Evolutionary conservation across 108 stramenopile species (phyloP).

Genomic region (Nitzschia sp.): DNA sequence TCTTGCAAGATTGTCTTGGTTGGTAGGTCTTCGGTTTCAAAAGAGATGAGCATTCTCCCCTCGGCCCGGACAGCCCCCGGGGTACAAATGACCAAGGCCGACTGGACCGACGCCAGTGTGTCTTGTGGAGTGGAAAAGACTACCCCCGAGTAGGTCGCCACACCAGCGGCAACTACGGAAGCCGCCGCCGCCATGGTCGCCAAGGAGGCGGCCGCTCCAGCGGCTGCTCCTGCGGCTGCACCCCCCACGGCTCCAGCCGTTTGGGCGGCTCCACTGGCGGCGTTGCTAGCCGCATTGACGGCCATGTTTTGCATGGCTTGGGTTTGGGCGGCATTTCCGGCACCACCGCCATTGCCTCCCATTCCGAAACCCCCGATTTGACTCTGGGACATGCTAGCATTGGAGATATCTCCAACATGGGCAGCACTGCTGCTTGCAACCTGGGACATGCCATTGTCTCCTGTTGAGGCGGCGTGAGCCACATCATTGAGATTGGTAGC

Average conservation of each 20-base stretch:
- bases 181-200: neutral
- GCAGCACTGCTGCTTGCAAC: too few relatives aligned
- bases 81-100: neutral
- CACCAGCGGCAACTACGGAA: neutral
- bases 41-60: constrained; percentile 3
- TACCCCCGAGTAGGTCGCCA: neutral
- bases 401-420: neutral
- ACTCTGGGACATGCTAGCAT: neutral
- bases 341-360: neutral
- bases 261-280: neutral
- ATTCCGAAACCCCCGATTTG: neutral
- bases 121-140: neutral
- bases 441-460: too few relatives aligned
- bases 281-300: constrained; percentile 6
- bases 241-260: neutral
- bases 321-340: neutral
- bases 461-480: too few relatives aligned
- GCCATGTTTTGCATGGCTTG: constrained; percentile 11
- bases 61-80: neutral
- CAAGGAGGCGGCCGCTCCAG: neutral
- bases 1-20: neutral
- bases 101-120: too few relatives aligned
- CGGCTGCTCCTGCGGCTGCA: neutral
- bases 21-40: neutral
- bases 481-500: too few relatives aligned